Base-by-base conservation (phyloP, 306 rosid species). In the Sophora flavescens region DNA sequence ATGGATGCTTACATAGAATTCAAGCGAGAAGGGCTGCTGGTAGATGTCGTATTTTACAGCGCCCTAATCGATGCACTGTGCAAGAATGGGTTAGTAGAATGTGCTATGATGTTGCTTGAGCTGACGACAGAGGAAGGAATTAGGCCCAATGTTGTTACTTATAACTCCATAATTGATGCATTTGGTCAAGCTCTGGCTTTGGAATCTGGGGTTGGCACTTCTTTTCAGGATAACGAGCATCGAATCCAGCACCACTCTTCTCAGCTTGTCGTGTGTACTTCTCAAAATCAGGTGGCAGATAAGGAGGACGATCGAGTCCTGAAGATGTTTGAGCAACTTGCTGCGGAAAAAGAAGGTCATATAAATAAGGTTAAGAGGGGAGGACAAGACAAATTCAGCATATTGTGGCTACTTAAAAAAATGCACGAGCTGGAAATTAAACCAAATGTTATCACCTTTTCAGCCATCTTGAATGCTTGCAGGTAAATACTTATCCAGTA, bases 391-490 rank as follows among this genome's bases (percentile, higher is more conserved):
- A 78, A 67, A 12, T 70, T 71, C 78, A 54, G 36, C 81, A 81
- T 84, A 47, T 58, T 77, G 85, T 86, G 88, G 72, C 81, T 95
- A 76, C 84, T 92, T 74, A 83, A 73, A 16, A 92, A 89, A 80
- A 95, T 95, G 98, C 81, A 81, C 11, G 81, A 81, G 45, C 58
- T 81, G 81, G 60, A 77, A 41, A 77, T 84, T 11, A 84, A 84
- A 44, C 88, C 88, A 15, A 84, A 84, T 56, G 88, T 84, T 17
- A 85, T 84, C 78, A 84, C 88, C 47, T 84, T 84, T 91, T 95
- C 98, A 2, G 99, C 97, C 52, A 95, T 89, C 77, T 79, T 95
- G 83, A 95, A 92, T 79, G 97, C 96, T 42, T 92, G 99, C 99
- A 92, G 99, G 99, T 95, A 85, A 42, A 4, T 39, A 17, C 61